A percentile compares a stretch with the other conserved stretches of the same genome.
phyloP scores from a whole-genome alignment of 306 rosid species.

The Malus asiatica region DNA sequence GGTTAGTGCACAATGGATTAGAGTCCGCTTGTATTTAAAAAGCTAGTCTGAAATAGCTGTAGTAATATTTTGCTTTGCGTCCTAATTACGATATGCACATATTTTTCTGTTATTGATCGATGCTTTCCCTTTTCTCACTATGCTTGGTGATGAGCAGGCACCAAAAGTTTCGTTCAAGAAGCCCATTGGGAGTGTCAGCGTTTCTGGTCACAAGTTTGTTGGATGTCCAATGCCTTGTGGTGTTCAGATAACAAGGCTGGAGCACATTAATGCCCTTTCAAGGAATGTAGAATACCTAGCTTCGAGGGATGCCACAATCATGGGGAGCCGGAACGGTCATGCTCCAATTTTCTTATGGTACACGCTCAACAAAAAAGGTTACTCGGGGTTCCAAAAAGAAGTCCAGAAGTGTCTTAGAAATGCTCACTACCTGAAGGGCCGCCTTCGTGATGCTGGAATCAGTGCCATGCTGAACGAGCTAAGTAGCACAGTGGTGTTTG shows the following conservation, averaged over 20 bases:
- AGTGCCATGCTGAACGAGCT: conserved; percentile 61
- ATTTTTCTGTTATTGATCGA: background rate
- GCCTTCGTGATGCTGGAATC: conserved; percentile 33
- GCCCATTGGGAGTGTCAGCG: conserved; percentile 45
- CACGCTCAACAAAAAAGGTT: conserved; percentile 50
- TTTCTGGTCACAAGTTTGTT: conserved; percentile 54
- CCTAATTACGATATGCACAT: background rate
- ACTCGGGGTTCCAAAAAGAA: conserved; percentile 54
- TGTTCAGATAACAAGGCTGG: conserved; percentile 43
- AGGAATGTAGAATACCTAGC: conserved; percentile 58
- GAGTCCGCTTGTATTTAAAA: background rate
- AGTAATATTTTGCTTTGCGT: background rate
- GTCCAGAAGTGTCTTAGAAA: conserved; percentile 57
- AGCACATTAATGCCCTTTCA: conserved; percentile 44
- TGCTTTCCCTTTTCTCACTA: background rate
- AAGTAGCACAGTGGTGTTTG: conserved; percentile 58
- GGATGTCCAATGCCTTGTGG: conserved; percentile 66
- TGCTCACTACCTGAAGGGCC: conserved; percentile 47
- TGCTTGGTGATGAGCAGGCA: conserved; percentile 31
- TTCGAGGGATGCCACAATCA: conserved; percentile 68
- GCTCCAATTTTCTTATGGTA: conserved; percentile 73
- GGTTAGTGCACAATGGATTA: background rate
- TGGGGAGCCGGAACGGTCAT: conserved; percentile 68
- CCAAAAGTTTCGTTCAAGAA: conserved; percentile 49
- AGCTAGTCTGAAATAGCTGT: background rate